Percentiles rank a stretch among this genome's conserved stretches.
These are phyloP conservation scores for Colletotrichum gigasporum DNA, from an alignment of 2,329 filamentous ascomycete genomes.

Conservation along the genomic window DNA sequence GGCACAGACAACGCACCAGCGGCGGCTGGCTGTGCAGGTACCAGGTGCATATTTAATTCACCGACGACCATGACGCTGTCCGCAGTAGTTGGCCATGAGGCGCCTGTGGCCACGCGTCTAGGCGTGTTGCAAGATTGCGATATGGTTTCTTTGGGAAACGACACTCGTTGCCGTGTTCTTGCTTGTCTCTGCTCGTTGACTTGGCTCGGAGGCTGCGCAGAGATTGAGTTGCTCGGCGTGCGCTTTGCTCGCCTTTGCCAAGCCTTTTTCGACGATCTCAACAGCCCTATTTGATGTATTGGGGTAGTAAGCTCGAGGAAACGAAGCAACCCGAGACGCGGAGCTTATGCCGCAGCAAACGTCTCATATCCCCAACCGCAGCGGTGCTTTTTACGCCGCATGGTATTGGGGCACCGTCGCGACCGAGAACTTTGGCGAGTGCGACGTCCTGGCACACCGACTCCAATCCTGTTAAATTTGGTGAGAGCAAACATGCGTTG, in stretches of 20 bases:
- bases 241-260: slow-evolving; percentile 28
- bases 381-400: neutral
- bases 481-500: neutral
- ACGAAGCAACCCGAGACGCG: neutral
- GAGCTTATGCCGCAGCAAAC: slow-evolving; percentile 4
- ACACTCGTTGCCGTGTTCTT: neutral
- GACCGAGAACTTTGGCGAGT: neutral
- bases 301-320: neutral
- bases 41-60: neutral
- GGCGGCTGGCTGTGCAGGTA: neutral
- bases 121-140: neutral
- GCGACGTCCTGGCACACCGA: neutral
- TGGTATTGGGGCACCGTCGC: neutral
- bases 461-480: neutral
- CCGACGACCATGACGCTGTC: neutral
- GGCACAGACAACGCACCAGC: slow-evolving; percentile 14
- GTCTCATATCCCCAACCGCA: slow-evolving; percentile 1
- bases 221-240: slow-evolving; percentile 18
- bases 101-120: neutral
- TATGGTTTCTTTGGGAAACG: neutral
- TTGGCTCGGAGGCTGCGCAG: slow-evolving; percentile 3
- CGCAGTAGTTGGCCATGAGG: neutral
- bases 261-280: slow-evolving; percentile 19
- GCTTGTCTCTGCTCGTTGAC: neutral
- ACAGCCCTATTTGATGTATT: slow-evolving; percentile 12